These are phyloP conservation scores for Dicorynia guianensis DNA, from an alignment of 306 rosid species.

Conservation along the genomic window DNA sequence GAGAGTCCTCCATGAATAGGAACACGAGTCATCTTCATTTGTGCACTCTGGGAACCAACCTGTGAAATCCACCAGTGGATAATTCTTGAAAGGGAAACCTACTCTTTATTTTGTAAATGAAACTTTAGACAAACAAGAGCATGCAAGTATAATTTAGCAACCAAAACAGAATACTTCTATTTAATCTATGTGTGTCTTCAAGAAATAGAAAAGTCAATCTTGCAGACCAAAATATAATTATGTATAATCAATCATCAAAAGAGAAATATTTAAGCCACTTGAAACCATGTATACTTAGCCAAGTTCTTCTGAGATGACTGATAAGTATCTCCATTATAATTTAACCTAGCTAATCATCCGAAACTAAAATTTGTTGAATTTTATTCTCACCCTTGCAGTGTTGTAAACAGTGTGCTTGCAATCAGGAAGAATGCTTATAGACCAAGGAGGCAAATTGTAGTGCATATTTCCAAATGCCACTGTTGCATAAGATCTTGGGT, in stretches of 20 bases:
- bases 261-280: slow-evolving; percentile 6
- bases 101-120: slow-evolving; percentile 12
- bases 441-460: slow-evolving; percentile 98
- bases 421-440: slow-evolving; percentile 97
- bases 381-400: slow-evolving; percentile 90
- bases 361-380: slow-evolving; percentile 3
- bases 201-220: slow-evolving; percentile 1
- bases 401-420: slow-evolving; percentile 91
- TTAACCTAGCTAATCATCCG: neutral
- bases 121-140: slow-evolving; percentile 7
- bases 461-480: slow-evolving; percentile 81
- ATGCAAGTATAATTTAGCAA: slow-evolving; percentile 5
- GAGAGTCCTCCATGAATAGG: slow-evolving; percentile 88
- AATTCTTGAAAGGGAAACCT: neutral
- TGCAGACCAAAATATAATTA: neutral
- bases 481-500: slow-evolving; percentile 67
- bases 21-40: slow-evolving; percentile 88
- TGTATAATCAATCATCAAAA: neutral
- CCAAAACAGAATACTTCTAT: neutral
- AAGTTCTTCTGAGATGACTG: neutral
- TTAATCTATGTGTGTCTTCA: neutral
- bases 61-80: slow-evolving; percentile 34
- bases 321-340: slow-evolving; percentile 21
- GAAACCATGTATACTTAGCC: slow-evolving; percentile 2
- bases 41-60: slow-evolving; percentile 87